Conservation (phyloP, 2,329 filamentous ascomycete genomes). For the Immersiporthe knoxdaviesiana region DNA sequence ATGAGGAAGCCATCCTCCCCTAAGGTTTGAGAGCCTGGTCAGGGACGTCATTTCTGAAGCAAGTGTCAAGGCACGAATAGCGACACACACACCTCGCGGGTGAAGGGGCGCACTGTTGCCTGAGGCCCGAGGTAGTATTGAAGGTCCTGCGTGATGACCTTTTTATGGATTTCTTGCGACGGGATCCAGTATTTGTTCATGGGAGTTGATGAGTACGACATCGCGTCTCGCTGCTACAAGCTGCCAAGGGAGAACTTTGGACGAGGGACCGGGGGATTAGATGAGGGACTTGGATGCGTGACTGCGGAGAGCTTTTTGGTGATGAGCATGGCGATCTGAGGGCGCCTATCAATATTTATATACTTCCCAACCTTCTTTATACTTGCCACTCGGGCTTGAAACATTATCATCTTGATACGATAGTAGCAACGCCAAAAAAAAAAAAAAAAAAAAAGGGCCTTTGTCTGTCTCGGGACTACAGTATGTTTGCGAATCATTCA, state of each 20-base stretch:
- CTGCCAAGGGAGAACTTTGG: background rate
- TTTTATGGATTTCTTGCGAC: slow-evolving; percentile 62
- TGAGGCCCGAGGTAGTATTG: slow-evolving; percentile 62
- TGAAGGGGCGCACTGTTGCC: slow-evolving; percentile 60
- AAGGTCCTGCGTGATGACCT: slow-evolving; percentile 61
- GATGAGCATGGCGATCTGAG: background rate
- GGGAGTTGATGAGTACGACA: slow-evolving; percentile 37
- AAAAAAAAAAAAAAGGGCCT: too few relatives aligned
- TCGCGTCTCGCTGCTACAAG: slow-evolving; percentile 2
- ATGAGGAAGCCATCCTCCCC: slow-evolving; percentile 66
- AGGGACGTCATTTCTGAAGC: slow-evolving; percentile 17
- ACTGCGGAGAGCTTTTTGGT: background rate
- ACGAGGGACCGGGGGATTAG: background rate
- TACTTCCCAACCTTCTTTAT: background rate
- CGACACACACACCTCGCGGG: slow-evolving; percentile 53
- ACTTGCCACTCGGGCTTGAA: background rate
- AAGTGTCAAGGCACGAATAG: slow-evolving; percentile 34
- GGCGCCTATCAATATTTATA: slow-evolving; percentile 1
- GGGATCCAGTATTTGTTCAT: slow-evolving; percentile 67
- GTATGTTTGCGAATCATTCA: background rate
- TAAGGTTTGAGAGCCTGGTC: slow-evolving; percentile 38
- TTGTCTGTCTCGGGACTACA: background rate
- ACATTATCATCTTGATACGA: background rate
- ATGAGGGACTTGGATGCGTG: background rate
- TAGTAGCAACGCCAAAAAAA: background rate